These are phyloP conservation scores for Rhodotorula kratochvilovae DNA, from an alignment of 768 basidiomycete genomes.

Conservation along the genomic window DNA sequence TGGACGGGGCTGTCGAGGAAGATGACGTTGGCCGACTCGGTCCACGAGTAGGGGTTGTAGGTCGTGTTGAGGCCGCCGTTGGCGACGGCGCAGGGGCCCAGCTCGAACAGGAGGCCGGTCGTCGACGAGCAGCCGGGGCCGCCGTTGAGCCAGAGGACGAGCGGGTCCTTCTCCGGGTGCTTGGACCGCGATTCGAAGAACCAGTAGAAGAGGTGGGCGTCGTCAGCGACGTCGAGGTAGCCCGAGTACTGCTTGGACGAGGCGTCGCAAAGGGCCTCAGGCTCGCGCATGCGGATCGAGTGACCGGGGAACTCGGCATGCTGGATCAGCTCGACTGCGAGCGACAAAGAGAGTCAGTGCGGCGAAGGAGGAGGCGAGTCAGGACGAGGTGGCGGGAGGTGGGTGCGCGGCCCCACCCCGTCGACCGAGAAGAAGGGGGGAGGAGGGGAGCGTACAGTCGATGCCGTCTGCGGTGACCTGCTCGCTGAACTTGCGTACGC, in stretches of 20 bases:
- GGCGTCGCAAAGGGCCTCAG: conserved; percentile 71
- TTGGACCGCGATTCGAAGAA: conserved; percentile 66
- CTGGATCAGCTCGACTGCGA: conserved; percentile 62
- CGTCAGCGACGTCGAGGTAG: conserved; percentile 73
- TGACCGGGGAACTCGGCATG: conserved; percentile 57
- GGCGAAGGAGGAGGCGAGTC: background rate
- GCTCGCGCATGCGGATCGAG: conserved; percentile 56
- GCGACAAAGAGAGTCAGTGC: conserved; percentile 3
- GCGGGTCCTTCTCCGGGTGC: conserved; percentile 69
- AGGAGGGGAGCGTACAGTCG: conserved; percentile 59
- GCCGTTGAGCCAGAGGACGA: conserved; percentile 62
- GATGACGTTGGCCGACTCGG: conserved; percentile 51
- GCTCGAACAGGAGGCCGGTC: conserved; percentile 83
- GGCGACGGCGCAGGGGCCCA: conserved; percentile 76
- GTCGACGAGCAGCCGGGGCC: conserved; percentile 44
- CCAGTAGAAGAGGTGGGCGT: conserved; percentile 86
- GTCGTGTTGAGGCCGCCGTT: conserved; percentile 67
- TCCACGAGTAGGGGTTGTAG: conserved; percentile 81
- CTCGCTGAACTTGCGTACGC: conserved; percentile 58
- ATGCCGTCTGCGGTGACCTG: conserved; percentile 64
- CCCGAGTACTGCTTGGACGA: conserved; percentile 76
- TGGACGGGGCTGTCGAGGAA: conserved; percentile 48
- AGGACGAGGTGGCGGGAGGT: background rate
- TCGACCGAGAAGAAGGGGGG: background rate
- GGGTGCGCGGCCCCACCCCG: background rate